Conservation (phyloP, 2,329 filamentous ascomycete species). For the Aspergillus jensenii region DNA sequence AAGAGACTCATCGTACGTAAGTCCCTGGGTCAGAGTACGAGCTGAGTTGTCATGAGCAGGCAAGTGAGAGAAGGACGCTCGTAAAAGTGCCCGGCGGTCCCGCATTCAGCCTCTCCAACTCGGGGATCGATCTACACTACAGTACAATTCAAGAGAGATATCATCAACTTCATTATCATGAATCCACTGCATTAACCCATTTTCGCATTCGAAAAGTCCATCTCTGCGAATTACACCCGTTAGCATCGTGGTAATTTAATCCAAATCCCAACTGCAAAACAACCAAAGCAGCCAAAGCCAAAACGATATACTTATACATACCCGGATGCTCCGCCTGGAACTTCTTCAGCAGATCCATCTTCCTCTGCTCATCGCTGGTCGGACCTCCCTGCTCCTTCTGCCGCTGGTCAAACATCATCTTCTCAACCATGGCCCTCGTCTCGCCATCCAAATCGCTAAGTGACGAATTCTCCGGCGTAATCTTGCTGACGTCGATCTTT, state of each 20-base stretch:
- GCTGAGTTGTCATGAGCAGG: too few species aligned
- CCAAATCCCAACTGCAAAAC: not conserved
- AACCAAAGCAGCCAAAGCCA: not conserved
- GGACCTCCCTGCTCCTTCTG: conserved; percentile 92
- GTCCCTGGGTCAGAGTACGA: not conserved
- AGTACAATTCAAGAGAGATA: not conserved
- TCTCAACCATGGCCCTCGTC: conserved; percentile 96
- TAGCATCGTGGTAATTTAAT: not conserved
- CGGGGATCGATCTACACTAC: not conserved
- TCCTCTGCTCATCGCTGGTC: conserved; percentile 92
- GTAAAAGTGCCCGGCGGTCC: not conserved
- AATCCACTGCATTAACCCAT: conserved; percentile 44
- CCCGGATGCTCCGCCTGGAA: conserved; percentile 77
- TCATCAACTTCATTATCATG: conserved; percentile 21
- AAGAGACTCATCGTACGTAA: not conserved
- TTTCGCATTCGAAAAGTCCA: conserved; percentile 68
- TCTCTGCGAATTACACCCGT: conserved; percentile 45
- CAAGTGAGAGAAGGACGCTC: not conserved
- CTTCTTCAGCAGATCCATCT: conserved; percentile 86
- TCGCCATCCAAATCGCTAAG: conserved; percentile 91
- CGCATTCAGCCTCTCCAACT: not conserved
- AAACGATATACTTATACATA: conserved; percentile 21
- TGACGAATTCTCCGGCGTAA: conserved; percentile 88
- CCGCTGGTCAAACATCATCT: conserved; percentile 99
- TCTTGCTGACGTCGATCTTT: conserved; percentile 92